These are phyloP conservation scores for Leishmania major DNA, from an alignment of 208 protist genomes.

Conservation along the genomic window DNA sequence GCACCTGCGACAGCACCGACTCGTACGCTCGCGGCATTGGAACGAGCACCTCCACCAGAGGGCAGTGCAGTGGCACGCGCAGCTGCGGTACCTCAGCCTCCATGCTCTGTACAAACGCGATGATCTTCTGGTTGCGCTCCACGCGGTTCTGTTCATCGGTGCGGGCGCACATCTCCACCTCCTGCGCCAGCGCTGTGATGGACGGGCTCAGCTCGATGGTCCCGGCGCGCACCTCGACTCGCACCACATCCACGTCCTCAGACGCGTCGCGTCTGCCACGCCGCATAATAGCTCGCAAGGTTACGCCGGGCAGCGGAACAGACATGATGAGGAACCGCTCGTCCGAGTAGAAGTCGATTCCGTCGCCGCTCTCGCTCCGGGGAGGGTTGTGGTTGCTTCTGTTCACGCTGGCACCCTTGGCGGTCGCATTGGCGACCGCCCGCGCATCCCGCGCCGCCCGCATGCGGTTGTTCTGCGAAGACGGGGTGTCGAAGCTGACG, in stretches of 20 bases:
- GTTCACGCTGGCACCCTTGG: background rate
- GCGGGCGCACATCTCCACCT: conserved; percentile 62
- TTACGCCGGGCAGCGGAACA: conserved; percentile 62
- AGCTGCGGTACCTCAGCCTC: conserved; percentile 38
- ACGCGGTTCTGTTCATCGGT: conserved; percentile 30
- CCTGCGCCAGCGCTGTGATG: conserved; percentile 63
- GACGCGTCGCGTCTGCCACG: conserved; percentile 15
- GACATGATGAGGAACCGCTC: conserved; percentile 45
- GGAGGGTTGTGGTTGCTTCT: conserved; percentile 6
- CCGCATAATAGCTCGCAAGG: conserved; percentile 32
- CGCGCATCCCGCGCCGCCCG: background rate
- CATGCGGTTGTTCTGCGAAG: conserved; percentile 4
- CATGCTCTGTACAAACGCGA: conserved; percentile 41
- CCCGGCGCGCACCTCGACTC: conserved; percentile 63
- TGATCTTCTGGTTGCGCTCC: conserved; percentile 31
- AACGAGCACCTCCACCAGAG: conserved; percentile 68
- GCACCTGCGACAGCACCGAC: conserved; percentile 28
- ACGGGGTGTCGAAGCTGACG: conserved; percentile 23
- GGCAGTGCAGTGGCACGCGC: conserved; percentile 39
- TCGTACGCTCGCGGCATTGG: conserved; percentile 69
- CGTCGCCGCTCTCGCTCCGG: conserved; percentile 3
- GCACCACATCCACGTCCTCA: conserved; percentile 47
- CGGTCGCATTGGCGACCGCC: background rate
- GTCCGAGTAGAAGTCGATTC: conserved; percentile 32
- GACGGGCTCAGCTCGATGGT: conserved; percentile 77